Base-by-base conservation (phyloP, 2,329 filamentous ascomycete genomes). In the Pestalotiopsis sp. region DNA sequence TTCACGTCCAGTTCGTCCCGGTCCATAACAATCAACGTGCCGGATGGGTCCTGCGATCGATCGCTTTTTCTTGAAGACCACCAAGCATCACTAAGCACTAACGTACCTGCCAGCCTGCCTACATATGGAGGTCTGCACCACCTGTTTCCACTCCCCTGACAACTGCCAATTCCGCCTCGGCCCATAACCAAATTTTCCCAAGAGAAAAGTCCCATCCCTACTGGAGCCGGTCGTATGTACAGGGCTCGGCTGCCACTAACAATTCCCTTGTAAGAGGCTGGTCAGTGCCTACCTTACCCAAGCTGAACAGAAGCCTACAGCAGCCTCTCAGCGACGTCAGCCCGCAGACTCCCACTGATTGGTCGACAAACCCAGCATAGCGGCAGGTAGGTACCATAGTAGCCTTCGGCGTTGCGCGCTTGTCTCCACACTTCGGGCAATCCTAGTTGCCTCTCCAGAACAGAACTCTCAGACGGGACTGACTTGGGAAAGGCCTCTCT, bases 401-500 rank as follows among this genome's bases (percentile, higher is more conserved):
- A 35, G 24, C 26, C 58, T 35, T 61, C 58, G 22, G 22, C 26
- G 58, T 35, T 61, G 58, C 30, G 58, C 39, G 52, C 60, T 66
- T 61, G 20, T 52, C 61, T 60, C 67, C 66, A 65, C 65, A 52
- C 58, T 52, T 17, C 65, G 67, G 64, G 65, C 67, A 64, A 67
- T 24, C 55, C 60, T 68, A 68, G 20, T 38, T 38, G 52, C 39
- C 63, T 40, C 61, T 56, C 40, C 26, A 63, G 67, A 65, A 60
- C 44, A n/a, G 44, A 35, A n/a, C 59, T 58, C 39, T 60, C 55
- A 68, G 65, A 35, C 30, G 30, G 30, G 30, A 66, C 59, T 68
- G 65, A 48, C 60, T 68, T 68, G 65, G 68, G 68, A 67, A 69
- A 69, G 68, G 61, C 68, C 65, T 52, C 44, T 52, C 44, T 52